These are phyloP conservation scores for Hanseniaspora hatyaiensis DNA, from an alignment of 805 yeast genomes.

Conservation along the genomic window DNA sequence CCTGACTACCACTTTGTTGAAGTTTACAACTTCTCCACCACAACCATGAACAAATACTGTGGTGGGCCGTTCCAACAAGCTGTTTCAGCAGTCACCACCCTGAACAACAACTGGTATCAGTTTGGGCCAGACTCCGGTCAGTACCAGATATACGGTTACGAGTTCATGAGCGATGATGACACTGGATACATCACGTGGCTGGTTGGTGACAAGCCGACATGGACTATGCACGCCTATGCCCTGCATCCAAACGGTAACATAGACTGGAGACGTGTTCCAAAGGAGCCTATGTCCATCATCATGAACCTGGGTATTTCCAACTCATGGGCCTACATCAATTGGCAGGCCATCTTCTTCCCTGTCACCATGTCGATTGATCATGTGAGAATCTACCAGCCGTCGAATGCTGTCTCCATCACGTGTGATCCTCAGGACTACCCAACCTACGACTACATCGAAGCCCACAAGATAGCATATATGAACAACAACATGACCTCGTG, in stretches of 20 bases:
- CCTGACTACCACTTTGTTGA: constrained; percentile 78
- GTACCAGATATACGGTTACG: constrained; percentile 68
- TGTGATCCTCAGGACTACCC: constrained; percentile 86
- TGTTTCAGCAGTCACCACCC: constrained; percentile 65
- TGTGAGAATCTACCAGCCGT: constrained; percentile 86
- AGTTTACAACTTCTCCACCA: constrained; percentile 53
- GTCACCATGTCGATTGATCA: constrained; percentile 64
- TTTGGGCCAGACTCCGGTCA: constrained; percentile 39
- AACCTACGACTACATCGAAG: constrained; percentile 67
- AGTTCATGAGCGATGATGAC: constrained; percentile 58
- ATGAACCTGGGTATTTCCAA: constrained; percentile 83
- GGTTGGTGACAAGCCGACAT: constrained; percentile 70
- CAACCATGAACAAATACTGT: constrained; percentile 73
- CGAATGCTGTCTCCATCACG: constrained; percentile 44
- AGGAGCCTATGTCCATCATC: constrained; percentile 87
- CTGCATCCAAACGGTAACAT: constrained; percentile 85
- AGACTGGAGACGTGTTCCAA: constrained; percentile 66
- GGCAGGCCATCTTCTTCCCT: constrained; percentile 75
- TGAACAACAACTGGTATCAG: constrained; percentile 77
- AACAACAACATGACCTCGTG: constrained; percentile 64
- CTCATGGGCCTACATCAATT: constrained; percentile 88
- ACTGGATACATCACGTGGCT: constrained; percentile 76
- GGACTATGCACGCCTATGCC: constrained; percentile 60
- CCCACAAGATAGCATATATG: constrained; percentile 56
- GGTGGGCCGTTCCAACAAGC: constrained; percentile 96